A percentile compares a stretch with the other conserved stretches of the same genome.
Evolutionary conservation across 2,329 filamentous ascomycete species (phyloP).

Genomic region (Nectriaceae sp.): DNA sequence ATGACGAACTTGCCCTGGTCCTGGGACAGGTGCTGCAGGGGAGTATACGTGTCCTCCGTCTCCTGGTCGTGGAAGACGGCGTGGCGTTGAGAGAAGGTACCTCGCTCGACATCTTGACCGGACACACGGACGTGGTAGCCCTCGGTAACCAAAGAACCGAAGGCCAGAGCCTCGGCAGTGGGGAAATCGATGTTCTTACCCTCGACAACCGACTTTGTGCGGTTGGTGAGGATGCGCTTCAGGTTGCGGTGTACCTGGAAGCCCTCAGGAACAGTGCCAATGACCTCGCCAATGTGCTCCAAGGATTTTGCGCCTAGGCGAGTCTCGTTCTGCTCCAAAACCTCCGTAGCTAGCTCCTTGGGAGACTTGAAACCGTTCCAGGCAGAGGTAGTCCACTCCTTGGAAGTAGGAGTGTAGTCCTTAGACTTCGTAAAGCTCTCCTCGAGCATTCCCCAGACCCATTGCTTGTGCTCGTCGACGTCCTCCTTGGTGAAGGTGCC

Average conservation of each 20-base stretch:
- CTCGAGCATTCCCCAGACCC: constrained; percentile 99
- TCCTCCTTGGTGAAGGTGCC: constrained; percentile 97
- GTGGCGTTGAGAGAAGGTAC: constrained; percentile 98
- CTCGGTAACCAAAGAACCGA: constrained; percentile 86
- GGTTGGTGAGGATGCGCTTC: constrained; percentile 88
- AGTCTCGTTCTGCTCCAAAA: constrained; percentile 88
- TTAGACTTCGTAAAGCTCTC: constrained; percentile 97
- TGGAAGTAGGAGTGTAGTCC: constrained; percentile 93
- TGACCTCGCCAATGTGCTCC: constrained; percentile 78
- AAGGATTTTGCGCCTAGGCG: constrained; percentile 73
- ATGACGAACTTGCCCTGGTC: constrained; percentile 97
- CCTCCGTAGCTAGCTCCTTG: constrained; percentile 93
- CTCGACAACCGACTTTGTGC: constrained; percentile 89
- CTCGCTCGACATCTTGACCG: constrained; percentile 98
- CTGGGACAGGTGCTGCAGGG: constrained; percentile 83
- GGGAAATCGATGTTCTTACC: constrained; percentile 97
- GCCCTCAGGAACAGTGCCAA: constrained; percentile 77
- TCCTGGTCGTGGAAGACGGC: constrained; percentile 98
- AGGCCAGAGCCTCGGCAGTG: constrained; percentile 93
- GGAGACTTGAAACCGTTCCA: constrained; percentile 99
- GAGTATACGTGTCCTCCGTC: constrained; percentile 88
- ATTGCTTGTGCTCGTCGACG: constrained; percentile 98
- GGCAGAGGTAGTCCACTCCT: constrained; percentile 97
- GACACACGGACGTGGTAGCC: constrained; percentile 97
- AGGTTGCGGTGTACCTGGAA: constrained; percentile 94